A percentile compares a stretch with the other conserved stretches of the same genome.
Evolutionary conservation across 306 rosid genomes (phyloP).

Genomic region (Cicer judaicum): DNA sequence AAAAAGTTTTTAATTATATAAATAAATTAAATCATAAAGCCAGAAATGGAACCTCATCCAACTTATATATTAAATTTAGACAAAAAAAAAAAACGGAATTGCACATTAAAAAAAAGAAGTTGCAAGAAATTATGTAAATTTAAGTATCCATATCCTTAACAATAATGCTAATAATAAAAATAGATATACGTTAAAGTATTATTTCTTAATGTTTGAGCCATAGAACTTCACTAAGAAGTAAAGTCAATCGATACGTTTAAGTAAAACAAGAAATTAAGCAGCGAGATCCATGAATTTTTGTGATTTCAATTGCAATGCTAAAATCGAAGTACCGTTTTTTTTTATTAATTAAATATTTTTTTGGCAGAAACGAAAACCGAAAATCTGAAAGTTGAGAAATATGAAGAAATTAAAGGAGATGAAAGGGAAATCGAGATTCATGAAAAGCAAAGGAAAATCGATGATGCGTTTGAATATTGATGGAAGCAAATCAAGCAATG

Average conservation of each 20-base stretch:
- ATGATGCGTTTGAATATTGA: not conserved
- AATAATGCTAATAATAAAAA: not conserved
- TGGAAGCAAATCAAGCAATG: not conserved
- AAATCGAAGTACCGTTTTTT: conserved; percentile 20
- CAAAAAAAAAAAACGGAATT: not conserved
- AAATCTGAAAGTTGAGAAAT: not conserved
- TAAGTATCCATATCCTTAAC: not conserved
- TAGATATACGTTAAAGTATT: not conserved
- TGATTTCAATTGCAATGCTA: conserved; percentile 19
- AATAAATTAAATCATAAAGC: not conserved
- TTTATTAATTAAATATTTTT: not conserved
- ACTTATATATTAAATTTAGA: not conserved
- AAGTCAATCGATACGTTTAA: not conserved
- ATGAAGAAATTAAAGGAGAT: not conserved
- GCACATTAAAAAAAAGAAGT: not conserved
- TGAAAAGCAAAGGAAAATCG: not conserved
- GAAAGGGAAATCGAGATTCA: not conserved
- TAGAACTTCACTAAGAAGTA: conserved; percentile 5
- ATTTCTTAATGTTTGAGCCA: not conserved
- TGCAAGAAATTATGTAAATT: not conserved
- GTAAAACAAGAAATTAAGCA: not conserved
- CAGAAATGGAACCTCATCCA: conserved; percentile 4
- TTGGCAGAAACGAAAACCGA: conserved; percentile 1
- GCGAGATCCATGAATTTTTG: conserved; percentile 22
- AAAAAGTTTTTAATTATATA: too few species aligned